Percentiles rank a stretch among this genome's conserved stretches.
phyloP scores from a whole-genome alignment of 257 asterid genomes.

The Scutellaria minor region DNA sequence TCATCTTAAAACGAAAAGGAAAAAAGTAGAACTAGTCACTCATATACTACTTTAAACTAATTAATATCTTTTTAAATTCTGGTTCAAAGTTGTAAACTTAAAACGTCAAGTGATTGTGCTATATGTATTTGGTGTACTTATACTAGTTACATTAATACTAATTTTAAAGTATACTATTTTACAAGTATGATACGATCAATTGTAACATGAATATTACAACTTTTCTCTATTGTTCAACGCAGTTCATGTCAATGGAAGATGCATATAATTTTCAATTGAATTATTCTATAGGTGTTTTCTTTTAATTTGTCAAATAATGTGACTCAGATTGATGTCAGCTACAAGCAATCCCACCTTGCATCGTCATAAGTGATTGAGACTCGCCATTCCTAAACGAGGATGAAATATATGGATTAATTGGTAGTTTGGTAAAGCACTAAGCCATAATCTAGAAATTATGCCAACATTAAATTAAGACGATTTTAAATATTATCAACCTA shows the following conservation, averaged over 20 bases:
- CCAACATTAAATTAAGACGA: not conserved
- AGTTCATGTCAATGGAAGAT: too few relatives aligned
- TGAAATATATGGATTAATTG: not conserved
- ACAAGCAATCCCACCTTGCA: constrained; percentile 15
- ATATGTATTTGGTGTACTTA: too few relatives aligned
- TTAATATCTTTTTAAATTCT: too few relatives aligned
- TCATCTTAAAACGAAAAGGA: not conserved
- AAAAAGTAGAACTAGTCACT: too few relatives aligned
- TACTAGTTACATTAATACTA: too few relatives aligned
- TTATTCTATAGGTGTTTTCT: not conserved
- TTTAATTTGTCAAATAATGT: constrained; percentile 13
- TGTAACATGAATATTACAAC: too few relatives aligned
- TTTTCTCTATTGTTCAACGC: too few relatives aligned
- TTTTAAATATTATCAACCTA: not conserved
- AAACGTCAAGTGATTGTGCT: too few relatives aligned
- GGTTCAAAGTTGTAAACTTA: too few relatives aligned
- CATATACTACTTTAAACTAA: too few relatives aligned
- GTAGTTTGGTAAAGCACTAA: not conserved
- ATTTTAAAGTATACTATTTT: too few relatives aligned
- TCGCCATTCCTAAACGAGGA: constrained; percentile 15
- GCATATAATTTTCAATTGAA: not conserved
- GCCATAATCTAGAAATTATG: not conserved
- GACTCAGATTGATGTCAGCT: constrained; percentile 47
- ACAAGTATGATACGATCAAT: too few relatives aligned
- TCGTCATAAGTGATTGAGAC: not conserved